These are phyloP conservation scores for Phytophthora aleatoria DNA, from an alignment of 352 stramenopile genomes.

Conservation along the genomic window DNA sequence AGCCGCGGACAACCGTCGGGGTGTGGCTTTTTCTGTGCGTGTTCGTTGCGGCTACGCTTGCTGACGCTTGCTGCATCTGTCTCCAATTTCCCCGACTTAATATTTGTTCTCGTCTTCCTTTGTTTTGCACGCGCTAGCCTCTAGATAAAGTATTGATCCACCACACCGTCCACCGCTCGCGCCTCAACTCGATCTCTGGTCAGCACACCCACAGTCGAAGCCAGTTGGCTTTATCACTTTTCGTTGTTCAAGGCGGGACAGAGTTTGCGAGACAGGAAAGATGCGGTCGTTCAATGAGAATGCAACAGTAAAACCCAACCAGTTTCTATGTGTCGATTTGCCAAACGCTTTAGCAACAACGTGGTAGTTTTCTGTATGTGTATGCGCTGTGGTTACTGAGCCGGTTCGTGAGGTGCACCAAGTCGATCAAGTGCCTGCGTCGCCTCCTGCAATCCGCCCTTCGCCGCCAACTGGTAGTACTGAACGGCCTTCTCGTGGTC, in stretches of 20 bases:
- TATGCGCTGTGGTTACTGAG: conserved; percentile 25
- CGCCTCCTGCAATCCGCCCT: conserved; percentile 60
- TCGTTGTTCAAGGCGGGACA: conserved; percentile 7
- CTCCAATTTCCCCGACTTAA: conserved; percentile 29
- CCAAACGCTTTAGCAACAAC: background rate
- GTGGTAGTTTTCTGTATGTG: conserved; percentile 1
- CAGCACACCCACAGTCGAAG: conserved; percentile 14
- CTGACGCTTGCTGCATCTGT: conserved; percentile 34
- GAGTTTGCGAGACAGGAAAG: conserved; percentile 9
- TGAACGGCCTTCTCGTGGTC: conserved; percentile 69
- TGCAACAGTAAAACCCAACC: conserved; percentile 12
- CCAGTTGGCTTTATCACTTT: conserved; percentile 1
- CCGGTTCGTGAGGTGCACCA: conserved; percentile 42
- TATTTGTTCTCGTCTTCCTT: conserved; percentile 30
- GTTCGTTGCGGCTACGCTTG: conserved; percentile 32
- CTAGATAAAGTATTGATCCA: conserved; percentile 44
- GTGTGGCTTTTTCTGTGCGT: conserved; percentile 42
- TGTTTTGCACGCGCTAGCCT: conserved; percentile 31
- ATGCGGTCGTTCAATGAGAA: conserved; percentile 21
- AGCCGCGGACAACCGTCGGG: conserved; percentile 38
- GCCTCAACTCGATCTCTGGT: conserved; percentile 26
- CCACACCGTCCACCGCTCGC: conserved; percentile 13
- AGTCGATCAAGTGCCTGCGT: conserved; percentile 56
- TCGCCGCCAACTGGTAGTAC: conserved; percentile 76
- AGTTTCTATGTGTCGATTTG: conserved; percentile 15